Conservation (phyloP, 2,329 filamentous ascomycete genomes). For the Pestalotiopsis sp. region DNA sequence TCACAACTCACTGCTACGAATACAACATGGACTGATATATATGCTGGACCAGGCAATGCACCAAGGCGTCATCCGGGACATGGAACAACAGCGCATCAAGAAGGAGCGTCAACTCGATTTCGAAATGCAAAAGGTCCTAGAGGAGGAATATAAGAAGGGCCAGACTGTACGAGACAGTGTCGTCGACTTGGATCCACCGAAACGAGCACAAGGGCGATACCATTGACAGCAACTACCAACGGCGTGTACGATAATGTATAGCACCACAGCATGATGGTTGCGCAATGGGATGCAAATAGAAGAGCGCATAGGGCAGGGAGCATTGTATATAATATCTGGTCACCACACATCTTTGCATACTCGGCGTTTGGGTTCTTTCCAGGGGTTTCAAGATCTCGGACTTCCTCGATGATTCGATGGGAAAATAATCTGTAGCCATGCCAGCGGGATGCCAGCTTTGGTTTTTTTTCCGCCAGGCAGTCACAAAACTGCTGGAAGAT, state of each 20-base stretch:
- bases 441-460: not conserved
- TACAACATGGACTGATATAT: slow-evolving; percentile 14
- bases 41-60: slow-evolving; percentile 78
- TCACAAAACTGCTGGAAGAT: not conserved
- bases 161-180: slow-evolving; percentile 63
- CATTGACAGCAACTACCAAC: slow-evolving; percentile 4
- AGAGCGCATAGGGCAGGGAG: not conserved
- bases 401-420: not conserved
- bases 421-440: not conserved
- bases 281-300: not conserved
- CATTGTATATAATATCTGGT: not conserved
- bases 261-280: not conserved
- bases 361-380: not conserved
- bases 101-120: slow-evolving; percentile 91
- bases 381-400: not conserved
- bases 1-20: not conserved
- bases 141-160: slow-evolving; percentile 86
- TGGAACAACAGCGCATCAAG: slow-evolving; percentile 91
- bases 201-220: slow-evolving; percentile 14
- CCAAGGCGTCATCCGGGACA: slow-evolving; percentile 86
- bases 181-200: slow-evolving; percentile 10
- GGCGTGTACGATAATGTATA: not conserved
- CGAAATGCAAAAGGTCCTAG: slow-evolving; percentile 81
- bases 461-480: not conserved
- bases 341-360: not conserved